Evolutionary conservation across 306 rosid genomes (phyloP).

Genomic region (Psophocarpus tetragonolobus): DNA sequence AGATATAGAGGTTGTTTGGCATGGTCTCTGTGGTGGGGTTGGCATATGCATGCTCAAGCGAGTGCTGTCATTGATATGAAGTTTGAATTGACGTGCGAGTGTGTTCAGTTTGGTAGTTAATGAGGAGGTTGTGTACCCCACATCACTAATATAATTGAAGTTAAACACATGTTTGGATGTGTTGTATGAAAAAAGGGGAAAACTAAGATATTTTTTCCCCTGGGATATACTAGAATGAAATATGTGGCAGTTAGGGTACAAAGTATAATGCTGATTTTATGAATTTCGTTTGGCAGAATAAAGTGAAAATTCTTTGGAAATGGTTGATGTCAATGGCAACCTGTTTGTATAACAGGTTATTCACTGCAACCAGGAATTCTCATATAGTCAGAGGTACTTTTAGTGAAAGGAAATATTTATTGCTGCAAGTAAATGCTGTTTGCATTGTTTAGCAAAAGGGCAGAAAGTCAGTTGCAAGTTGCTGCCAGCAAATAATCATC

Average conservation of each 20-base stretch:
- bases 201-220: background rate
- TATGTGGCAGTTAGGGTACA: background rate
- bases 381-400: background rate
- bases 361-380: background rate
- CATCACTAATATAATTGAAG: background rate
- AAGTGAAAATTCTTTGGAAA: background rate
- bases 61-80: background rate
- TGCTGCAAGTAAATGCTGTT: background rate
- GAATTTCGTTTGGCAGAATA: background rate
- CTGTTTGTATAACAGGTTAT: background rate
- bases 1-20: background rate
- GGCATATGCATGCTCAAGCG: background rate
- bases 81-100: background rate
- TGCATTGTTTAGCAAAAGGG: background rate
- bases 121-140: background rate
- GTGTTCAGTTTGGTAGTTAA: background rate
- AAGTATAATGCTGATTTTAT: background rate
- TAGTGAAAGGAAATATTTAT: background rate
- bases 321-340: background rate
- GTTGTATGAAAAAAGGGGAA: background rate
- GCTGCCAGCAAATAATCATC: background rate
- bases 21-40: background rate
- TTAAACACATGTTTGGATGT: background rate
- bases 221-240: background rate
- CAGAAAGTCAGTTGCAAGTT: background rate